Conservation (phyloP, 2,329 filamentous ascomycete species). For the Basipetospora chlamydospora region DNA sequence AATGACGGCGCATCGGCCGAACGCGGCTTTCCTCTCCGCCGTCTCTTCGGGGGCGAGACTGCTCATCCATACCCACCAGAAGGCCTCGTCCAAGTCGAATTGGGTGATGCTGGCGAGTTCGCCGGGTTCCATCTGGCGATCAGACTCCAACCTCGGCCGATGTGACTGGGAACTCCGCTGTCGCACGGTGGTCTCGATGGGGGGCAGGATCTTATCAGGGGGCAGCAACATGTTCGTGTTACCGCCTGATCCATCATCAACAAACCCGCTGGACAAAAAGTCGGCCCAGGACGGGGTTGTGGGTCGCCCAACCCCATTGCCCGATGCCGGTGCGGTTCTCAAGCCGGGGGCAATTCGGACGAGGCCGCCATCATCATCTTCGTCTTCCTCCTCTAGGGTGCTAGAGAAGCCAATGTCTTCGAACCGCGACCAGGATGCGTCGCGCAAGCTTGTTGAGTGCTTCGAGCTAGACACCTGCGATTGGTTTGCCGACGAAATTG, state of each 20-base stretch:
- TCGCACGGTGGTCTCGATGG: constrained; percentile 56
- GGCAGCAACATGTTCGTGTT: constrained; percentile 64
- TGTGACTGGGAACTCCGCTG: constrained; percentile 83
- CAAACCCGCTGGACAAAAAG: constrained; percentile 86
- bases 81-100: constrained; percentile 82
- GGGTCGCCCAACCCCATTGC: constrained; percentile 57
- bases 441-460: constrained; percentile 57
- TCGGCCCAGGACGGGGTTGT: constrained; percentile 98
- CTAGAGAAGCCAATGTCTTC: constrained; percentile 86
- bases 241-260: constrained; percentile 54
- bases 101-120: constrained; percentile 85
- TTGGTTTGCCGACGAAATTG: constrained; percentile 80
- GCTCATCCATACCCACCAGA: constrained; percentile 99
- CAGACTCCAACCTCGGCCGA: constrained; percentile 53
- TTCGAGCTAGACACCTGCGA: constrained; percentile 59
- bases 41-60: constrained; percentile 89
- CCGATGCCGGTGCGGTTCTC: constrained; percentile 51
- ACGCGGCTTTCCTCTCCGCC: constrained; percentile 71
- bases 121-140: constrained; percentile 64
- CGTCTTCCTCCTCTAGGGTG: constrained; percentile 54
- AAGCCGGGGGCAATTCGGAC: constrained; percentile 30
- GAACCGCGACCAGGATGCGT: constrained; percentile 93
- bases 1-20: constrained; percentile 82
- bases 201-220: constrained; percentile 80
- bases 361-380: constrained; percentile 41